phyloP scores from a whole-genome alignment of 2,329 filamentous ascomycete species.

The Pochonia chlamydosporia region DNA sequence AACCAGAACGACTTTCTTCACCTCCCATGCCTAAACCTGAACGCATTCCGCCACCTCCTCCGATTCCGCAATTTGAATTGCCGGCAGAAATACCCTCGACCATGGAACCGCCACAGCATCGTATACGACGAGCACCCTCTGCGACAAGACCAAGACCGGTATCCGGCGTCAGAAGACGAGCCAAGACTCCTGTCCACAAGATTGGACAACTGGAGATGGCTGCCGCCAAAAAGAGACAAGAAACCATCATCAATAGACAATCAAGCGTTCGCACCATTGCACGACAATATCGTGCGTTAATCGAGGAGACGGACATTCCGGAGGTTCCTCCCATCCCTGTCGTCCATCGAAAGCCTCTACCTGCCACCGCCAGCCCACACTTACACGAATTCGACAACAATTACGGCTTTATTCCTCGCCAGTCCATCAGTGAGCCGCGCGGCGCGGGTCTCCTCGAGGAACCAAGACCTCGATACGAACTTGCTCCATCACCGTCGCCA shows the following conservation, averaged over 20 bases:
- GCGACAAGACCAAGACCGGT: constrained; percentile 3
- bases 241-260: constrained; percentile 23
- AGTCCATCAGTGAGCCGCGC: not conserved
- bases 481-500: constrained; percentile 24
- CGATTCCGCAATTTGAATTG: not conserved
- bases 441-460: constrained; percentile 2
- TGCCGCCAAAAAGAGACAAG: constrained; percentile 12
- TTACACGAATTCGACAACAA: not conserved
- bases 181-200: constrained; percentile 45
- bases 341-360: constrained; percentile 16
- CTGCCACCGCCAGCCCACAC: not conserved
- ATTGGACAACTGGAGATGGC: constrained; percentile 43
- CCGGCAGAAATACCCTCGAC: not conserved
- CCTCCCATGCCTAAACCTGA: not conserved
- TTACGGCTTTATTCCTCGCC: constrained; percentile 1
- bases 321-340: constrained; percentile 20
- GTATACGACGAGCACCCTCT: constrained; percentile 5
- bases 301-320: constrained; percentile 30
- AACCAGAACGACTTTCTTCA: too few relatives aligned
- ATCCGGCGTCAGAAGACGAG: constrained; percentile 24
- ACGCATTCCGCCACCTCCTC: not conserved
- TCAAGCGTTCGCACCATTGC: constrained; percentile 43
- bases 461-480: not conserved
- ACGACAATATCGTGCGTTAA: constrained; percentile 42
- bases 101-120: not conserved